Base-by-base conservation (phyloP, 371 early-diverging fungal genomes). In the Dinochytrium kinnereticum region DNA sequence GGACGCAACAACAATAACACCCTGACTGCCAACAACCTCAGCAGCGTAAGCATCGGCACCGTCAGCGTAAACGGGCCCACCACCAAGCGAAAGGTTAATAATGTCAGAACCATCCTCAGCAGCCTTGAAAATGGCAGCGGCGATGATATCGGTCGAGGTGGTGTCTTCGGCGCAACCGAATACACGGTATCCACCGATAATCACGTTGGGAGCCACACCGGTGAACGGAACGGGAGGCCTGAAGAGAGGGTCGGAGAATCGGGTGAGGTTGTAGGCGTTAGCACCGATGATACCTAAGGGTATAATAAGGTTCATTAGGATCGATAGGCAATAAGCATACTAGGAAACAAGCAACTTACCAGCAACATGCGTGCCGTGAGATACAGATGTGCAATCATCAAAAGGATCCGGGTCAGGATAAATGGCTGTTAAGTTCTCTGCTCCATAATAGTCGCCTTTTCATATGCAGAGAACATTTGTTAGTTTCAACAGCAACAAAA, bases 31-130 rank as follows among this genome's bases (percentile, higher is more conserved):
- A 38, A 80, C 76, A 21, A 15, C 24, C 10, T 65, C 67, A 59
- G 75, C 74, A 49, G 78, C 75, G 19, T 30, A 17, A 49, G 66
- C 55, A 53, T n/a, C 13, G 24, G 55, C 17, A 15, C 5, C 7
- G 26, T 44, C 44, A 7, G 55, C 10, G 5, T 53, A 24, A 26
- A 80, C 84, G 69, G 82, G 83, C 28, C 84, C 80, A 2, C 85
- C 85, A 38, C 94, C 94, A 64, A 93, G 78, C 70, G 90, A 90
- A 64, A 94, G 84, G 80, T 90, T 78, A 69, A 82, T 73, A 50
- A 82, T 39, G 33, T 83, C 65, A 77, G 90, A 87, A 1, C 90
- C 87, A 73, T 93, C 90, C 0, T 81, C 71, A 70, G 84, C 84
- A 0, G 94, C 93, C 34, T 72, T 76, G 51, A 84, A 81, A 75